Evolutionary conservation across 495 filamentous ascomycete genomes (phyloP).

Genomic region (Hypoxylon lienhwacheense): DNA sequence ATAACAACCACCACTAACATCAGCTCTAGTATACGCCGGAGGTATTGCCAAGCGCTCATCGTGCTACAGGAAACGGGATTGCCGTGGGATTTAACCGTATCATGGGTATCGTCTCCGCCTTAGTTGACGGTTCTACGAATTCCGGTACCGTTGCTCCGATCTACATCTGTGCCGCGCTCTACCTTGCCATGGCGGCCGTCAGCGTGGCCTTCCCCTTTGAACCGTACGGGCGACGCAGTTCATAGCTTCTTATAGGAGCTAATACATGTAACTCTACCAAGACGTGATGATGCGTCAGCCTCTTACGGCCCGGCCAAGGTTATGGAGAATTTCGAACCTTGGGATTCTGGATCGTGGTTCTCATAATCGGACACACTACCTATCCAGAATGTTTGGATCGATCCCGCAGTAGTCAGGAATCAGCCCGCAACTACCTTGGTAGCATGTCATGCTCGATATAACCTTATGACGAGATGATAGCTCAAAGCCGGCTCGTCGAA

Average conservation of each 20-base stretch:
- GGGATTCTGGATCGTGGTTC: not conserved
- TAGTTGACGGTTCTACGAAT: constrained; percentile 63
- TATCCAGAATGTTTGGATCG: too few relatives aligned
- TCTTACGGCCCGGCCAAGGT: not conserved
- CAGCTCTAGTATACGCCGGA: constrained; percentile 55
- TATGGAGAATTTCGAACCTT: too few relatives aligned
- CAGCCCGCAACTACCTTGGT: too few relatives aligned
- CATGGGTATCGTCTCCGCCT: constrained; percentile 71
- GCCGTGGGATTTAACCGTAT: constrained; percentile 68
- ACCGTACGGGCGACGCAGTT: constrained; percentile 68
- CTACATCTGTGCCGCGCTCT: constrained; percentile 68
- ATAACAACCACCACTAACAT: not conserved
- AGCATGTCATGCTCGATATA: too few relatives aligned
- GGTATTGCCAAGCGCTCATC: constrained; percentile 67
- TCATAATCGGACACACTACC: not conserved
- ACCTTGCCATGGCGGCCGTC: constrained; percentile 63
- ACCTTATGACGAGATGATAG: too few relatives aligned
- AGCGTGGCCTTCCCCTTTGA: constrained; percentile 69
- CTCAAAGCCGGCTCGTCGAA: too few relatives aligned
- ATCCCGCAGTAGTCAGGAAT: too few relatives aligned
- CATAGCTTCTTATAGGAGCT: constrained; percentile 39
- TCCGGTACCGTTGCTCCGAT: constrained; percentile 65
- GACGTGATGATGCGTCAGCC: not conserved
- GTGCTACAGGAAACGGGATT: constrained; percentile 71
- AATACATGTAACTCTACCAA: not conserved